Evolutionary conservation across 2,329 filamentous ascomycete species (phyloP), one percentile per base, ranked within the genome.

Genomic region (Cyphellophora europaea): DNA sequence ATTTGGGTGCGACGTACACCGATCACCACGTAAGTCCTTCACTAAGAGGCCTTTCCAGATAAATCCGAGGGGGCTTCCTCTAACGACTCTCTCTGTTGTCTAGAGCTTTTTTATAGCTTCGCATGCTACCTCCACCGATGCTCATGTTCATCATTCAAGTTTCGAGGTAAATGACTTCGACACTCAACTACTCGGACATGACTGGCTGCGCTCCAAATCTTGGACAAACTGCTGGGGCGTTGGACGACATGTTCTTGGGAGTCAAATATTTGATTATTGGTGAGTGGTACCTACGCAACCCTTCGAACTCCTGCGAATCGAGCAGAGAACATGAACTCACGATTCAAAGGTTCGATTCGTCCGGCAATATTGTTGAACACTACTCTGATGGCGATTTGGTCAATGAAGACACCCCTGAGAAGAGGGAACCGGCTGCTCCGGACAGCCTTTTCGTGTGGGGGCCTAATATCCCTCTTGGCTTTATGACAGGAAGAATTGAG

Each of bases 151-250:
- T 52, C 80, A 84, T 56, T 72, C 71, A 12, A 74, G 68, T 2
- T 84, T 79, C 45, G 80, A 84, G 56, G 77, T 80, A 4, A 72
- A 80, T 47, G 78, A 84, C 53, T 81, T 79, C 48, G 79, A 85
- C 51, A 72, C 74, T 4, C 79, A 84, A 61, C 65, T 74, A 19
- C 61, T 84, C 3, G 80, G 80, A 1, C 80, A 85, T 56, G 70
- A 80, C 49, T 83, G 77, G 74, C 58, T 85, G 42, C 63, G 63
- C 2, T 59, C 72, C 42, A 72, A 76, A 53, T 73, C 72, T 2
- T 80, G 80, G 51, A 67, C 66, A 48, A 71, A 67, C 47, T 77
- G 77, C 42, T 85, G 80, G 80, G 80, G 80, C 2, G 72, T 85
- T 0, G 80, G 80, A 0, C 58, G 80, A 34, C 79, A 84, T 59